phyloP scores from a whole-genome alignment of 208 protist genomes.

The Crithidia acanthocephali region DNA sequence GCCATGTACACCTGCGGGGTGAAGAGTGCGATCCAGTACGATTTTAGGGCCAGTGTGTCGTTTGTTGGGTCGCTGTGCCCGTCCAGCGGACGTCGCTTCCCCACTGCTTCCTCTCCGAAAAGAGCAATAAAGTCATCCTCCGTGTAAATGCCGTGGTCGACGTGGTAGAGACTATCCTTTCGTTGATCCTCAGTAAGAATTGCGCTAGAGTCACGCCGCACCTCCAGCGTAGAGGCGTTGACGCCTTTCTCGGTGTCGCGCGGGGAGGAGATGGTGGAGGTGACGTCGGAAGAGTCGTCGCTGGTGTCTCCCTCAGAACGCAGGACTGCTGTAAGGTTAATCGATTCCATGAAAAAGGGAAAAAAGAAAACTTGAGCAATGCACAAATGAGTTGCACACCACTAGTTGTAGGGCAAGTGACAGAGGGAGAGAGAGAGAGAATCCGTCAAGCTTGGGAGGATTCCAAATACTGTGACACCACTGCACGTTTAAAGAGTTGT shows the following conservation, averaged over 20 bases:
- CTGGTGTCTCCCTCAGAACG: not conserved
- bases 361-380: conserved; percentile 8
- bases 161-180: not conserved
- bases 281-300: not conserved
- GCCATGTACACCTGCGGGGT: conserved; percentile 48
- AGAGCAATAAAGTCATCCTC: not conserved
- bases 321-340: conserved; percentile 3
- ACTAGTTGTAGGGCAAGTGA: no score
- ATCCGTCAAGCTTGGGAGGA: no score
- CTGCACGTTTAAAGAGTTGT: no score
- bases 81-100: conserved; percentile 5
- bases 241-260: not conserved
- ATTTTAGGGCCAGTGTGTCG: conserved; percentile 33
- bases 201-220: not conserved
- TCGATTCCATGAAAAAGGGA: conserved; percentile 10
- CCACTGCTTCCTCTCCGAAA: not conserved
- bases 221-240: not conserved
- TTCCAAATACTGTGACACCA: no score
- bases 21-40: conserved; percentile 45
- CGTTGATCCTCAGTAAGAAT: no score
- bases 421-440: not conserved
- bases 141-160: not conserved
- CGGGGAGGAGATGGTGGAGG: not conserved
- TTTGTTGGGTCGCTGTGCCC: conserved; percentile 20
- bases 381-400: no score